A percentile compares a stretch with the other conserved stretches of the same genome.
Conservation (phyloP, 192 early-diverging fungal species). For the Spizellomyces punctatus region DNA sequence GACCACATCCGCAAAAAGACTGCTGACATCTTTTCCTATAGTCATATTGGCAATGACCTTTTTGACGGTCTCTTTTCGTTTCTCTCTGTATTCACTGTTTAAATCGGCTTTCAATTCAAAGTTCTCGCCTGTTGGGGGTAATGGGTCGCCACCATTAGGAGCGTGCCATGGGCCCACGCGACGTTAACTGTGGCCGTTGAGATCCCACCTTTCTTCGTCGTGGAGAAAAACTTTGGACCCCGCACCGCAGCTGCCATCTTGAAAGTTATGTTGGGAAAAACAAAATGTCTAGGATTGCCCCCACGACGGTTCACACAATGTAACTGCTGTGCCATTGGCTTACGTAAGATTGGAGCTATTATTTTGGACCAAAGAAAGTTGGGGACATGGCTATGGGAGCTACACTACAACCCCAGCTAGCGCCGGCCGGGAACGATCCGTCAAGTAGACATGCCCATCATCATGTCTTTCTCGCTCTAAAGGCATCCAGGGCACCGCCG, state of each 20-base stretch:
- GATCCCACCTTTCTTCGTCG: slow-evolving; percentile 68
- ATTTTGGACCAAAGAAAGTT: no score
- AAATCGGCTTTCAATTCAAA: slow-evolving; percentile 96
- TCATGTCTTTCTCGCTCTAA: slow-evolving; percentile 22
- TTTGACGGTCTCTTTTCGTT: slow-evolving; percentile 96
- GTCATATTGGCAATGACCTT: slow-evolving; percentile 99
- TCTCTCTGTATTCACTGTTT: slow-evolving; percentile 95
- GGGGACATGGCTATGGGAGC: no score
- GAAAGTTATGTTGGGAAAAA: not conserved
- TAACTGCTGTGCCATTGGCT: no score
- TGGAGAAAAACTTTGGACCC: slow-evolving; percentile 71
- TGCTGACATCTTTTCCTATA: slow-evolving; percentile 96
- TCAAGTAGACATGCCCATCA: slow-evolving; percentile 44
- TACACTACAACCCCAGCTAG: not conserved
- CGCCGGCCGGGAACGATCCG: not conserved
- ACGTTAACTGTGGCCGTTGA: not conserved
- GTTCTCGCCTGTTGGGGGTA: slow-evolving; percentile 77
- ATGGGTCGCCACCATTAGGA: not conserved
- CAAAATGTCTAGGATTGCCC: no score
- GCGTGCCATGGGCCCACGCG: not conserved
- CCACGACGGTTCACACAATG: no score
- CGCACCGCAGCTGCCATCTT: slow-evolving; percentile 22
- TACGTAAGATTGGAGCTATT: no score
- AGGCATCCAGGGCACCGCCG: slow-evolving; percentile 36
- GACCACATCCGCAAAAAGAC: slow-evolving; percentile 94